Evolutionary conservation across 352 stramenopile genomes (phyloP).

Genomic region (Pythium rhizo-oryzae): DNA sequence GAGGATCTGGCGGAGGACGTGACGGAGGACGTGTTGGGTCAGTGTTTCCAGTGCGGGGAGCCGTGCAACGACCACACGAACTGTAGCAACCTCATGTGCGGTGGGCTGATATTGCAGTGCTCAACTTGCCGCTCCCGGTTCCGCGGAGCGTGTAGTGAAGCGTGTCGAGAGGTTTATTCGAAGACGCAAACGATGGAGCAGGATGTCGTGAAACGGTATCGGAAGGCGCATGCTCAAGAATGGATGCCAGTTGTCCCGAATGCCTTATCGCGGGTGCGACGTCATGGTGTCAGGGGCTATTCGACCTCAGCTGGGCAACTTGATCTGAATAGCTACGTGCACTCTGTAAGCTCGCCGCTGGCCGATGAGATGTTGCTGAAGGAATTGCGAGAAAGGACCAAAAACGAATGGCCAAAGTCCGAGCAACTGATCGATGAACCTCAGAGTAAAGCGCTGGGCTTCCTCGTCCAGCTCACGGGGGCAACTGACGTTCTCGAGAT

Average conservation of each 20-base stretch:
- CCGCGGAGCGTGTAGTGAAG: slow-evolving; percentile 1
- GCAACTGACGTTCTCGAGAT: slow-evolving; percentile 89
- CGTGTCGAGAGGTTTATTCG: not conserved
- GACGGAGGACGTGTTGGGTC: slow-evolving; percentile 61
- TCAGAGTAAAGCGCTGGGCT: slow-evolving; percentile 61
- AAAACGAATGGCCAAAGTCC: slow-evolving; percentile 42
- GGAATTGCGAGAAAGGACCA: slow-evolving; percentile 45
- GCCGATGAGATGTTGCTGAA: slow-evolving; percentile 39
- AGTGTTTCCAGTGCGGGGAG: slow-evolving; percentile 62
- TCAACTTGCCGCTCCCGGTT: not conserved
- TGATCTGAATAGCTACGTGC: slow-evolving; percentile 32
- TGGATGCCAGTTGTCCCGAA: slow-evolving; percentile 19
- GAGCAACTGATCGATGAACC: slow-evolving; percentile 66
- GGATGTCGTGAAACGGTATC: not conserved
- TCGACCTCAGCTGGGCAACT: not conserved
- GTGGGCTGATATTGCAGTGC: slow-evolving; percentile 19
- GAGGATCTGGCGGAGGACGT: slow-evolving; percentile 47
- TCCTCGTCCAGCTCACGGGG: slow-evolving; percentile 78
- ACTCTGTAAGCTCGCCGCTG: slow-evolving; percentile 17
- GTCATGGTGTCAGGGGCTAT: not conserved
- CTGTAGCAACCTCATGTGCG: slow-evolving; percentile 71
- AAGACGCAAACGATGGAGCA: slow-evolving; percentile 7
- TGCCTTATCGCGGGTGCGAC: slow-evolving; percentile 1
- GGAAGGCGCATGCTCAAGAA: slow-evolving; percentile 1
- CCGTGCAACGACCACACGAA: slow-evolving; percentile 54